These are phyloP conservation scores for Leersia perrieri DNA, from an alignment of 176 grass and related monocot genomes.

Conservation along the genomic window DNA sequence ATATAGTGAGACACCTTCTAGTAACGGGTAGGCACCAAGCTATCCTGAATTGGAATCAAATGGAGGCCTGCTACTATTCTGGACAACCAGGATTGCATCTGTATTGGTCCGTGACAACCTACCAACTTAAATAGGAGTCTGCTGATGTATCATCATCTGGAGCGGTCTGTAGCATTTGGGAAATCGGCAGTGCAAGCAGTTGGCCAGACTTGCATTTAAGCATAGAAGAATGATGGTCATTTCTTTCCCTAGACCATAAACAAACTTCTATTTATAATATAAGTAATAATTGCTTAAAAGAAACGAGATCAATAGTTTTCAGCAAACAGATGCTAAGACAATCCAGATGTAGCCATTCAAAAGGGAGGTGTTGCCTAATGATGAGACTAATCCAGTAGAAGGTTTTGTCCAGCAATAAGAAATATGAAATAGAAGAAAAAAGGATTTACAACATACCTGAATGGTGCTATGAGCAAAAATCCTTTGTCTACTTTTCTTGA, in stretches of 20 bases:
- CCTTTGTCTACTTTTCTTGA: conserved; percentile 73
- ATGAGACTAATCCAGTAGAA: neutral
- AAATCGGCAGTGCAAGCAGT: conserved; percentile 18
- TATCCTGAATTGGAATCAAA: conserved; percentile 6
- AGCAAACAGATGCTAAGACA: neutral
- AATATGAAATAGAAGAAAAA: neutral
- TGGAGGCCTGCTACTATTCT: conserved; percentile 2
- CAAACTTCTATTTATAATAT: neutral
- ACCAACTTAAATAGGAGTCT: conserved; percentile 29
- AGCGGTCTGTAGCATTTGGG: neutral
- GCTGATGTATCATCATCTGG: neutral
- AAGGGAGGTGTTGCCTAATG: neutral
- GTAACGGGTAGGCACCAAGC: neutral
- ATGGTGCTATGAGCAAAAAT: conserved; percentile 93
- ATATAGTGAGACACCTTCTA: too few species aligned
- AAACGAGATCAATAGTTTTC: neutral
- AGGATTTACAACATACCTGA: conserved; percentile 50
- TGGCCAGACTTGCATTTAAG: neutral
- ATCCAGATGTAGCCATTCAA: neutral
- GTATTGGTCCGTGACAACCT: conserved; percentile 21
- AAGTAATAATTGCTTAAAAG: neutral
- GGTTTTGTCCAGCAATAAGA: neutral
- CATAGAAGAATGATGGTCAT: neutral
- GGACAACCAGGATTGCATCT: neutral
- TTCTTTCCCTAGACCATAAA: neutral